Percentiles rank a stretch among this genome's conserved stretches.
Conservation (phyloP, 2,329 filamentous ascomycete species). For the Fusarium continuum region DNA sequence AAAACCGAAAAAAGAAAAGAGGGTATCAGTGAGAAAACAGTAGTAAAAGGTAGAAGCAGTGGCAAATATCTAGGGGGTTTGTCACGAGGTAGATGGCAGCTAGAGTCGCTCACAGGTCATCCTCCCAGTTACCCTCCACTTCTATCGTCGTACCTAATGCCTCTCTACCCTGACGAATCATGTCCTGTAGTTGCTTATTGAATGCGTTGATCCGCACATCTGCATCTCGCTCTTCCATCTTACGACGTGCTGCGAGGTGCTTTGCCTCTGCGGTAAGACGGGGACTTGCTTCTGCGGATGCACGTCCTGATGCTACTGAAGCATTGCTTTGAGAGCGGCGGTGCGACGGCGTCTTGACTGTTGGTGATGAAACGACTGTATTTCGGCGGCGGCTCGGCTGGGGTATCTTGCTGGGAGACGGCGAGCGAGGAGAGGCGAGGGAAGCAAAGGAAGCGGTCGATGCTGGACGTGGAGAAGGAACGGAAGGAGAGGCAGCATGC, state of each 20-base stretch:
- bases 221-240: conserved; percentile 77
- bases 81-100: conserved; percentile 15
- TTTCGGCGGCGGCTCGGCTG: conserved; percentile 28
- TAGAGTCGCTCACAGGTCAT: conserved; percentile 41
- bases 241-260: conserved; percentile 74
- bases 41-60: background rate
- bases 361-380: conserved; percentile 33
- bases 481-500: conserved; percentile 40
- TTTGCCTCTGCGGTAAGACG: conserved; percentile 73
- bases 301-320: conserved; percentile 53
- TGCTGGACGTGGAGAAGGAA: conserved; percentile 32
- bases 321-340: conserved; percentile 57
- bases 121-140: conserved; percentile 59
- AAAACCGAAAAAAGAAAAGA: conserved; percentile 22
- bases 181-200: conserved; percentile 80
- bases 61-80: conserved; percentile 7
- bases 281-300: conserved; percentile 52
- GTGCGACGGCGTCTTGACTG: conserved; percentile 40
- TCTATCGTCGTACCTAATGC: conserved; percentile 81
- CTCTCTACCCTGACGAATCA: conserved; percentile 90
- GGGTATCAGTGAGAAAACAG: conserved; percentile 32
- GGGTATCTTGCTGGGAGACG: conserved; percentile 57
- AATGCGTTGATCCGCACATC: conserved; percentile 83
- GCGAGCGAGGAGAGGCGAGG: conserved; percentile 46
- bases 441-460: conserved; percentile 49